phyloP scores from a whole-genome alignment of 805 yeast species.

The Wickerhamomyces canadensis region DNA sequence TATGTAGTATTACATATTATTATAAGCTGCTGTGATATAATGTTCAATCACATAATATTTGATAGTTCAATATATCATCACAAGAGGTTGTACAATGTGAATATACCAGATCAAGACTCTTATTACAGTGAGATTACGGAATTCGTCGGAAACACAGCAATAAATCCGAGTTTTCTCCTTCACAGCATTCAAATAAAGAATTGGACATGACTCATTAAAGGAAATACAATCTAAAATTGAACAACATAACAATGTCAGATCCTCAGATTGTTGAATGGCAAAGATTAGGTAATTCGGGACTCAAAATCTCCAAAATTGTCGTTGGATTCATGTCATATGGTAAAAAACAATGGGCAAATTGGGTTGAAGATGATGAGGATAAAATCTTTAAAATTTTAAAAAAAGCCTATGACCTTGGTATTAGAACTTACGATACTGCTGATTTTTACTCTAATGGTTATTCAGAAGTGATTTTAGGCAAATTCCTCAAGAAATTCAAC shows the following conservation, averaged over 20 bases:
- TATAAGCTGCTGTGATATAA: too few relatives aligned
- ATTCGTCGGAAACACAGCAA: too few relatives aligned
- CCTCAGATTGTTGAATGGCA: constrained; percentile 9
- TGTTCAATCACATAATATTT: too few relatives aligned
- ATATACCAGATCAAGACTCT: too few relatives aligned
- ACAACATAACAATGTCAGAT: not conserved
- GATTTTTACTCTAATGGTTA: constrained; percentile 38
- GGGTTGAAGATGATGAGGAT: constrained; percentile 45
- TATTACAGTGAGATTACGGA: too few relatives aligned
- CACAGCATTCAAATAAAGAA: too few relatives aligned
- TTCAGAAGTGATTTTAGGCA: constrained; percentile 42
- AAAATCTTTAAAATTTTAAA: constrained; percentile 38
- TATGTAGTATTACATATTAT: too few relatives aligned
- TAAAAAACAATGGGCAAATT: constrained; percentile 34
- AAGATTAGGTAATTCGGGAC: constrained; percentile 39
- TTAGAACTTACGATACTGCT: constrained; percentile 40
- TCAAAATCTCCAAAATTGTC: constrained; percentile 42
- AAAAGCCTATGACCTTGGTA: constrained; percentile 39
- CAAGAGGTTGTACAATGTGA: too few relatives aligned
- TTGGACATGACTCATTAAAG: too few relatives aligned
- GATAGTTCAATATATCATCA: too few relatives aligned
- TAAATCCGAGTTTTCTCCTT: too few relatives aligned
- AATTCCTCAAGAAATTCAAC: constrained; percentile 41
- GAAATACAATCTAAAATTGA: not conserved
- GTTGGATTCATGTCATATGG: constrained; percentile 56